Percentiles rank a stretch among this genome's conserved stretches.
Conservation (phyloP, 2,329 filamentous ascomycete species). For the Fusarium sp. region DNA sequence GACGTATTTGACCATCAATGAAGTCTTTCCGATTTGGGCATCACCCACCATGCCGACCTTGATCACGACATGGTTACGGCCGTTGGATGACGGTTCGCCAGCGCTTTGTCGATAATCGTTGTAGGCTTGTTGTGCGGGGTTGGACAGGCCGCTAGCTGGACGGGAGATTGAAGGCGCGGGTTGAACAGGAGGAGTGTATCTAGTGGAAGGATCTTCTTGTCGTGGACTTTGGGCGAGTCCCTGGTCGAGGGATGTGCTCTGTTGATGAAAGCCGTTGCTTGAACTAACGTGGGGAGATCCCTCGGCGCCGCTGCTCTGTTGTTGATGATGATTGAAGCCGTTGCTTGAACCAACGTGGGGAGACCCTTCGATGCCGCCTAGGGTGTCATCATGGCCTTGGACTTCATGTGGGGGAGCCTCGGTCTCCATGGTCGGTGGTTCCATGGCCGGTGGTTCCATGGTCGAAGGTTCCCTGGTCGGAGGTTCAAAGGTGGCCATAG, state of each 20-base stretch:
- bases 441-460: too few relatives aligned
- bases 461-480: conserved; percentile 65
- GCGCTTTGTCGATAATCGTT: conserved; percentile 59
- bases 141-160: conserved; percentile 66
- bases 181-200: conserved; percentile 61
- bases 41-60: conserved; percentile 99
- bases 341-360: conserved; percentile 54
- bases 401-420: conserved; percentile 46
- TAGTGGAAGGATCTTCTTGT: conserved; percentile 55
- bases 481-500: conserved; percentile 33
- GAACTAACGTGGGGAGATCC: conserved; percentile 55
- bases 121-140: conserved; percentile 53
- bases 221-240: conserved; percentile 54
- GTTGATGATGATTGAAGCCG: conserved; percentile 56
- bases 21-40: conserved; percentile 98
- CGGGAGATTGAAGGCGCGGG: conserved; percentile 61
- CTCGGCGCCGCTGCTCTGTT: conserved; percentile 62
- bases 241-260: conserved; percentile 64
- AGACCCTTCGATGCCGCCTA: conserved; percentile 62
- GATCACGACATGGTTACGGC: conserved; percentile 86
- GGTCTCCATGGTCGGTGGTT: conserved; percentile 58
- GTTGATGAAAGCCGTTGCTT: conserved; percentile 53
- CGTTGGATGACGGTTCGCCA: conserved; percentile 54
- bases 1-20: conserved; percentile 99
- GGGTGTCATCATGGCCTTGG: conserved; percentile 59